These are phyloP conservation scores for Ustilago hordei DNA, from an alignment of 1,284 basidiomycete species.

Conservation along the genomic window DNA sequence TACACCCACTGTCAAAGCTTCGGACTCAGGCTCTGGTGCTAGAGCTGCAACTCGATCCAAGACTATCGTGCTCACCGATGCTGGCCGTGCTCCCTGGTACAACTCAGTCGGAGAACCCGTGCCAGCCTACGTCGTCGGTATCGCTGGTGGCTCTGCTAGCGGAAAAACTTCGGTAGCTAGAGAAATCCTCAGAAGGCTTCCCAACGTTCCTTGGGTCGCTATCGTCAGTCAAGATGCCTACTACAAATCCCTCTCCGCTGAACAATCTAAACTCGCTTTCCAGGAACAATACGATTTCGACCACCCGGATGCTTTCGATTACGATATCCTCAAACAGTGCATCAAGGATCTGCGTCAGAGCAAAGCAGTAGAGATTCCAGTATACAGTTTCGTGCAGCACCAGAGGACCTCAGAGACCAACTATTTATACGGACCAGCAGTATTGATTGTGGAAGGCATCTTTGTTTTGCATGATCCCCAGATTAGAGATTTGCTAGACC, in stretches of 20 bases:
- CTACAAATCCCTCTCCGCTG: constrained; percentile 83
- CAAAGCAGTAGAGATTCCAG: constrained; percentile 77
- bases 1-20: constrained; percentile 14
- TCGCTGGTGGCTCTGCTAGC: constrained; percentile 92
- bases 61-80: constrained; percentile 58
- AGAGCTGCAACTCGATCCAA: constrained; percentile 43
- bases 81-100: constrained; percentile 72
- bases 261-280: constrained; percentile 82
- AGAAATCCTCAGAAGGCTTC: constrained; percentile 57
- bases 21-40: constrained; percentile 10
- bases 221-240: constrained; percentile 82
- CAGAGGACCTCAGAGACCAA: constrained; percentile 86
- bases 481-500: constrained; percentile 85
- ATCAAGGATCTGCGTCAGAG: constrained; percentile 81
- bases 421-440: constrained; percentile 94
- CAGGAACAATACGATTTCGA: constrained; percentile 91
- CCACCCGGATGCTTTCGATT: constrained; percentile 92
- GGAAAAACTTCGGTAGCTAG: constrained; percentile 80
- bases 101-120: constrained; percentile 79
- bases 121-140: constrained; percentile 83
- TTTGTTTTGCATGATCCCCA: constrained; percentile 80
- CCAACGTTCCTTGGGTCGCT: constrained; percentile 67
- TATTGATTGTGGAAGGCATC: constrained; percentile 95
- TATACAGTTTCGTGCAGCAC: constrained; percentile 93
- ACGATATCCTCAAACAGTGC: constrained; percentile 85